phyloP scores from a whole-genome alignment of 2,329 filamentous ascomycete genomes.

The Verticillium nonalfalfae region DNA sequence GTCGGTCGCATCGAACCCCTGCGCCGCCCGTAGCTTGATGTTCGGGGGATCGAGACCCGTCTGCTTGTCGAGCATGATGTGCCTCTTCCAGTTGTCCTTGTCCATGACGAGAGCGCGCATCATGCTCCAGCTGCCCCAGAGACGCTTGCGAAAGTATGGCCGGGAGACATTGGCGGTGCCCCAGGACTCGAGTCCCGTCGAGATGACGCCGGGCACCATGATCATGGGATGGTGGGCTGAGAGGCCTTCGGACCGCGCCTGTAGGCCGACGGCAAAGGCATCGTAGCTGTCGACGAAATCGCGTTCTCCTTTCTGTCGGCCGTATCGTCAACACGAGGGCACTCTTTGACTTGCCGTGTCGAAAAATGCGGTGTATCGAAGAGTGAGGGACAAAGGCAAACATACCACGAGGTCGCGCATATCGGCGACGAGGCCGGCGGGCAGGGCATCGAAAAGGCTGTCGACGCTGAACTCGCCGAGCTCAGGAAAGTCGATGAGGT shows the following conservation, averaged over 20 bases:
- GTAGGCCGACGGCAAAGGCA: conserved; percentile 83
- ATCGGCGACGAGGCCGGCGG: conserved; percentile 78
- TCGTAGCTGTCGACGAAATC: conserved; percentile 82
- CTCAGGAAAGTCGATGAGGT: conserved; percentile 76
- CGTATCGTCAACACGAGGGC: background rate
- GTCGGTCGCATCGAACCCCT: conserved; percentile 95
- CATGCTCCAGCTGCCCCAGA: conserved; percentile 99
- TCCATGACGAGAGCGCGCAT: conserved; percentile 91
- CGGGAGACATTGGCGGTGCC: conserved; percentile 79
- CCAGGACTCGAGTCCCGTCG: conserved; percentile 95
- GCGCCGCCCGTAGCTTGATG: conserved; percentile 85
- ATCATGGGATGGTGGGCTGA: conserved; percentile 81
- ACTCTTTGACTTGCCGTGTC: background rate
- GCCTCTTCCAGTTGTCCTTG: conserved; percentile 89
- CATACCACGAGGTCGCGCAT: conserved; percentile 77
- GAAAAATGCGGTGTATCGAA: background rate
- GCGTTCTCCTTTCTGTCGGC: conserved; percentile 68
- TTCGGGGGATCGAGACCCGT: conserved; percentile 87
- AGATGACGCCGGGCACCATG: conserved; percentile 97
- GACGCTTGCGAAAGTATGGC: conserved; percentile 85
- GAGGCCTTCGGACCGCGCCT: conserved; percentile 75
- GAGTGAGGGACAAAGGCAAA: conserved; percentile 11
- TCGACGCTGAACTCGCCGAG: conserved; percentile 74
- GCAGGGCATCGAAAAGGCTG: conserved; percentile 78
- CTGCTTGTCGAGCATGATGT: conserved; percentile 91